Evolutionary conservation across 1,139 yeast genomes (phyloP), one percentile per base, ranked within the genome.

Genomic region (Pichia sp.): DNA sequence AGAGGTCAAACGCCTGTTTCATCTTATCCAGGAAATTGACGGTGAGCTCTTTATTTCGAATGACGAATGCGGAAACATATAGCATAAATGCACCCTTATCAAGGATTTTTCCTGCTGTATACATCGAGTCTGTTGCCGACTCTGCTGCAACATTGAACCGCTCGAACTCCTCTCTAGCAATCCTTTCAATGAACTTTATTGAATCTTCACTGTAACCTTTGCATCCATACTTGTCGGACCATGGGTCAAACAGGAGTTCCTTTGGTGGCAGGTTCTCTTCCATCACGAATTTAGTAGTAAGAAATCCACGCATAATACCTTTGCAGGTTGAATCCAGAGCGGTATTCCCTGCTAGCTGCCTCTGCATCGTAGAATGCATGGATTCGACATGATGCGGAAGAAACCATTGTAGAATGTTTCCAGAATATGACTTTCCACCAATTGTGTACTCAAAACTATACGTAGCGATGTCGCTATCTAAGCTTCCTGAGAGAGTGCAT

Each of bases 71-170:
- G 25, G 75, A 68, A 16, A 75, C 80, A 48, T 76, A 80, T 8
- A 81, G 65, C 35, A 82, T 66, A 64, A 77, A 77, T 0, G 91
- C 88, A 56, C 77, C 83, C 52, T 81, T 82, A 38, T 83, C 87
- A 38, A 82, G 59, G 17, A 75, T 67, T 52, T 82, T 82, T 20
- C 94, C 94, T 3, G 86, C 68, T 11, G 80, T 74, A 54, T 82
- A 82, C 91, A 81, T 82, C 0, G 77, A 71, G 40, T 82, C 87
- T 17, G 81, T 62, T 48, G 81, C 69, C 1, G 86, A 74, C 59
- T 72, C 74, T 8, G 63, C 67, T 3, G 63, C 59, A 11, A 79
- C 74, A 52, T 81, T 83, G 35, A 52, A 53, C 26, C 62, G 69
- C 17, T 63, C 55, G 7, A 72, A 63, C 41, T 82, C 93, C 9